Evolutionary conservation across 1,284 basidiomycete genomes (phyloP), one percentile per base, ranked within the genome.

Genomic region (Cronartium ribicola): DNA sequence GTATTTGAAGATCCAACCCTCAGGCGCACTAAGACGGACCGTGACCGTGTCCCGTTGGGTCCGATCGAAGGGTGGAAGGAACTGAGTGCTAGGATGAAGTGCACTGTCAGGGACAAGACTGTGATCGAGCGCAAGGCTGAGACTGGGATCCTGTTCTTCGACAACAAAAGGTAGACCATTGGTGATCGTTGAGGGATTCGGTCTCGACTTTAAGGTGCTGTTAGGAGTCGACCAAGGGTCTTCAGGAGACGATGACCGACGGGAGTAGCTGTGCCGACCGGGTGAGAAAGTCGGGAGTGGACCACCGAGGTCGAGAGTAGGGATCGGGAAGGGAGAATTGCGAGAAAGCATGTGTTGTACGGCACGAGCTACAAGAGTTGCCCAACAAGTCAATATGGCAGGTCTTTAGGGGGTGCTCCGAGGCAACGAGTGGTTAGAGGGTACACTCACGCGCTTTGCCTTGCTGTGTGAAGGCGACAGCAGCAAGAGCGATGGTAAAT

Each of bases 401-500:
- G 29, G 29, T 29, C 29, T 29, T 29, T 29, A 29, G 1, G 2
- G 29, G 29, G 29, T 29, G 29, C 1, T 29, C 29, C 29, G 29
- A n/a, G 7, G 41, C 39, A 48, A 40, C 22, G 40, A 37, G 36
- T 40, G 22, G 60, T 57, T 20, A 66, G 3, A 36, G 51, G 46
- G 36, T 20, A 39, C 39, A 36, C 68, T 70, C 22, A 70, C 68
- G 68, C 22, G 68, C 89, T 86, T 88, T 88, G 13, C 87, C 88
- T 3, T 85, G 83, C 81, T 93, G 92, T n/a, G 90, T 90, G 22
- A 93, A 83, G 5, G 91, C 90, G 67, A 90, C 90, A 14, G 95
- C 84, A 10, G 90, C 91, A 20, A 95, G 82, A 14, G 92, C 89
- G 39, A 92, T 89, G 80, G 90, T 94, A 83, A 94, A 92, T 79